Percentiles rank a stretch among this genome's conserved stretches.
Conservation (phyloP, 495 filamentous ascomycete genomes). For the Umbilicaria muhlenbergii region DNA sequence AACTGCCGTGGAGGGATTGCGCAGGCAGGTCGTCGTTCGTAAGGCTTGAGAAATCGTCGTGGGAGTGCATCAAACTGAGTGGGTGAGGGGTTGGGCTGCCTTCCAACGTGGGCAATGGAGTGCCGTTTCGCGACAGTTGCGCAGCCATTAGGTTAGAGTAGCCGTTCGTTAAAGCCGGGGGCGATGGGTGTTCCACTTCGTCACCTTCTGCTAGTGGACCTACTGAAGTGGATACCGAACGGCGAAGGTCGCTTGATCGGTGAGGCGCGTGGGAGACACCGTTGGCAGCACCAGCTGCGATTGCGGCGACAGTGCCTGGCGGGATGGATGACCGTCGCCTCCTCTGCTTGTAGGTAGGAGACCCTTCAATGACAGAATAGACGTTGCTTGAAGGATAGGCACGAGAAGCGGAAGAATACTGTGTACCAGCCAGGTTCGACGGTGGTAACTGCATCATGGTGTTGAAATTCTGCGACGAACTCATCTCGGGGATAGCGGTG, state of each 20-base stretch:
- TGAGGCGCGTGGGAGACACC: constrained; percentile 41
- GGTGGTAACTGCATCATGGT: constrained; percentile 84
- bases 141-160: constrained; percentile 56
- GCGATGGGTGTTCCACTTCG: constrained; percentile 53
- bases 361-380: constrained; percentile 94
- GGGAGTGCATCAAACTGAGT: constrained; percentile 40
- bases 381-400: constrained; percentile 61
- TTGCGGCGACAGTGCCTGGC: constrained; percentile 48
- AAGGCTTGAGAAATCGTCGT: constrained; percentile 50
- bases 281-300: constrained; percentile 37
- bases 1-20: constrained; percentile 42
- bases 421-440: constrained; percentile 62
- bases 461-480: constrained; percentile 39
- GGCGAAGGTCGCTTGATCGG: constrained; percentile 71
- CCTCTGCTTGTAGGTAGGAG: constrained; percentile 95
- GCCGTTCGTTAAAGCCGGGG: constrained; percentile 40
- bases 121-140: constrained; percentile 74
- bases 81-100: constrained; percentile 57
- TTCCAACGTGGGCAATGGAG: constrained; percentile 69
- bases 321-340: constrained; percentile 83
- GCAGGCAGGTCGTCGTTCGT: constrained; percentile 46
- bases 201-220: constrained; percentile 67
- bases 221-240: constrained; percentile 82
- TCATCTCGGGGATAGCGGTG: constrained; percentile 79
- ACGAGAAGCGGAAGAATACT: constrained; percentile 52